Evolutionary conservation across 2,329 filamentous ascomycete genomes (phyloP).

Genomic region (Aspergillus sp.): DNA sequence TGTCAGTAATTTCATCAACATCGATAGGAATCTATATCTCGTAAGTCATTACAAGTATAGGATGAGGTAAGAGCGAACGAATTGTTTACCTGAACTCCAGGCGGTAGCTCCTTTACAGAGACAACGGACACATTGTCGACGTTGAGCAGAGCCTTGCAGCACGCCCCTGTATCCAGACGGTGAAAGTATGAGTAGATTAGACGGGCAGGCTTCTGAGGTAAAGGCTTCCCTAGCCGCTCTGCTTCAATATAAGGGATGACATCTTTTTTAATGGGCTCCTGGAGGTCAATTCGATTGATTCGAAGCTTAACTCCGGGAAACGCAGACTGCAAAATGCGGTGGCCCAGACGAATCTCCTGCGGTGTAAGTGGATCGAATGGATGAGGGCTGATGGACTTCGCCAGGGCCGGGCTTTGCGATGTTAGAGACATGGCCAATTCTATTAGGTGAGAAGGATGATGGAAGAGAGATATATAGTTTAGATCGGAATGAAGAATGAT

Average conservation of each 20-base stretch:
- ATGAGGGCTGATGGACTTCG: conserved; percentile 25
- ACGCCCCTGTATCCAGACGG: conserved; percentile 42
- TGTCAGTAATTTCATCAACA: conserved; percentile 58
- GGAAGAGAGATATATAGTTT: neutral
- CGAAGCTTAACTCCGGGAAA: conserved; percentile 40
- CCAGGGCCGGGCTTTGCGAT: conserved; percentile 13
- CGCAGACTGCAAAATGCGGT: conserved; percentile 34
- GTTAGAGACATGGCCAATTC: conserved; percentile 13
- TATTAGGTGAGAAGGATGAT: neutral
- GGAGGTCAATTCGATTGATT: conserved; percentile 66
- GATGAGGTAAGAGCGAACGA: neutral
- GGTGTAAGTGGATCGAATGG: conserved; percentile 41
- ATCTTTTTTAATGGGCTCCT: conserved; percentile 63
- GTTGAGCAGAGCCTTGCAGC: conserved; percentile 41
- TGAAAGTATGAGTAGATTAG: conserved; percentile 55
- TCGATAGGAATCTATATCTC: conserved; percentile 56
- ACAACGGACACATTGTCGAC: conserved; percentile 36
- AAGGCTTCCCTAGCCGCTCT: conserved; percentile 53
- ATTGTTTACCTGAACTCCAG: conserved; percentile 46
- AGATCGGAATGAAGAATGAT: neutral
- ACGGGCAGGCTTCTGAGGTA: conserved; percentile 52
- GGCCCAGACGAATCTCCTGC: conserved; percentile 37
- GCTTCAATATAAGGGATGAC: conserved; percentile 61
- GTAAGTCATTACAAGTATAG: conserved; percentile 45
- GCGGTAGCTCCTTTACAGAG: conserved; percentile 44